Evolutionary conservation across 257 asterid species (phyloP), one percentile per base, ranked within the genome.

Genomic region (Solanum neorickii): DNA sequence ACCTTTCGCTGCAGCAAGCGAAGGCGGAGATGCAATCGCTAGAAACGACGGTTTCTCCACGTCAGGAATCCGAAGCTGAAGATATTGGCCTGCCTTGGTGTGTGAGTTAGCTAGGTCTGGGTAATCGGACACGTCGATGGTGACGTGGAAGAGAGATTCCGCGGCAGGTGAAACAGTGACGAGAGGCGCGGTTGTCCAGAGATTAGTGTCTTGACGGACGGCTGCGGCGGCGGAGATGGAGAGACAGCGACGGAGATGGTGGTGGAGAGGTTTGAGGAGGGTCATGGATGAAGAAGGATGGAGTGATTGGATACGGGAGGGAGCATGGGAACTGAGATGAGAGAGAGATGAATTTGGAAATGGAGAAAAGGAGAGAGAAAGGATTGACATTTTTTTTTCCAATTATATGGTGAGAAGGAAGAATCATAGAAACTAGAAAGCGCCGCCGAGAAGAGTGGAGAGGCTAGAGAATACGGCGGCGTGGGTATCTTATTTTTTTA

Each of bases 21-120:
- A 91, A n/a, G 99, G 99, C 59, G 98, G 96, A 56, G 99, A 95
- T 0, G 98, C 94, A 42, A 96, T 94, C 68, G 98, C 93, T 35
- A 96, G 91, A 59, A 93, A 92, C 37, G 98, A 84, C 39, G 97
- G 95, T 46, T 91, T 93, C 42, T 87, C 88, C 20, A 90, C 93
- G 47, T 92, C 89, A 76, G 91, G 95, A 3, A 93, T 89, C 9
- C 97, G 95, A 56, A 95, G 93, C 91, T 94, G 98, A 62, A 96
- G 90, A 86, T 96, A 96, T 89, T 95, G 99, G 6, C 98, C 98
- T 20, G 99, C 89, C 35, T 68, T 88, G 31, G 96, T 93, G 84
- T 94, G 90, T 2, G 99, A 95, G 3, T 89, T 84, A 78, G 95
- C 95, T 66, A 96, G 92, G 52, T 93, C 94, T 47, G 98, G 96